Conservation (phyloP, 2,329 filamentous ascomycete genomes). For the Fusarium nurragi region DNA sequence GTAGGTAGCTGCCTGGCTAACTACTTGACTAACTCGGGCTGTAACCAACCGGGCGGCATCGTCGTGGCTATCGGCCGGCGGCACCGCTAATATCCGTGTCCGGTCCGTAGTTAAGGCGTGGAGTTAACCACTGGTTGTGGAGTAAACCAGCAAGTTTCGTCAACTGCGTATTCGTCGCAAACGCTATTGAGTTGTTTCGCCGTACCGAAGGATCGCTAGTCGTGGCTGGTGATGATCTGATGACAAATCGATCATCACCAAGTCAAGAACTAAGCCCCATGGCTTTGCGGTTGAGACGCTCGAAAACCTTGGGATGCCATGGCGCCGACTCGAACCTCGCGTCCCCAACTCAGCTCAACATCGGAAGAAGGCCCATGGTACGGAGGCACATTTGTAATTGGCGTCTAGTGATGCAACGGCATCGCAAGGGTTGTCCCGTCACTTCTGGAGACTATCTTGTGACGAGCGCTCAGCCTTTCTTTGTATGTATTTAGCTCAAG, state of each 20-base stretch:
- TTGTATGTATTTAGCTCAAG: conserved; percentile 3
- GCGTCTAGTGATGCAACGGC: background rate
- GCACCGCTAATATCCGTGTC: conserved; percentile 24
- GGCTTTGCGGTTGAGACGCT: background rate
- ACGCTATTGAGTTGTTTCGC: conserved; percentile 2
- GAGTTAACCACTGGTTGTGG: background rate
- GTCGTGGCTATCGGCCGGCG: conserved; percentile 14
- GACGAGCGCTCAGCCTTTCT: background rate
- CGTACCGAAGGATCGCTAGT: background rate
- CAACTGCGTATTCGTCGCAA: background rate
- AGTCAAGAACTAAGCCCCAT: background rate
- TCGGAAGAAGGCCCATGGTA: background rate
- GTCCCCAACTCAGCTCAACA: background rate
- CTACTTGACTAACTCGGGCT: background rate
- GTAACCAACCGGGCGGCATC: background rate
- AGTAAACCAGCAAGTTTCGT: conserved; percentile 8
- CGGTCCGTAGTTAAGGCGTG: background rate
- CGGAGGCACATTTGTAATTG: background rate
- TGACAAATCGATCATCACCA: background rate
- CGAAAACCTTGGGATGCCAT: conserved; percentile 20
- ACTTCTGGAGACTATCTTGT: conserved; percentile 12
- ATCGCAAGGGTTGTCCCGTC: background rate
- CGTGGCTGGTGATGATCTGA: background rate
- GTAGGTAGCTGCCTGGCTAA: background rate
- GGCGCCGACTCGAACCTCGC: background rate